These are phyloP conservation scores for Diaporthe aspalathi DNA, from an alignment of 2,329 filamentous ascomycete species.

Conservation along the genomic window DNA sequence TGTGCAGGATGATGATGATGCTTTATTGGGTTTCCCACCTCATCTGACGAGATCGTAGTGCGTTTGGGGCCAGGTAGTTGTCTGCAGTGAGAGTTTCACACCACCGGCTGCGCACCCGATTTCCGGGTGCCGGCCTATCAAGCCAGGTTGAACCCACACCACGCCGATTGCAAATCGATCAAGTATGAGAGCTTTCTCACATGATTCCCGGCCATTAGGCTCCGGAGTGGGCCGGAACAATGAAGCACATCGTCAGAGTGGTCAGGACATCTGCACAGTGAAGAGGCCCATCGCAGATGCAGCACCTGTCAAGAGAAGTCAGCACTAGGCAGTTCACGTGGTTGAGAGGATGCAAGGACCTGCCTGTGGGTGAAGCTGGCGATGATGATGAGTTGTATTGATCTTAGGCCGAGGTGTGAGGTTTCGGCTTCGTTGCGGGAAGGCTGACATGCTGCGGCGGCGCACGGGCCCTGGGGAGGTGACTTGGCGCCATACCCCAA, in stretches of 20 bases:
- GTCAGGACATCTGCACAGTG: not conserved
- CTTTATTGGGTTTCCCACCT: conserved; percentile 1
- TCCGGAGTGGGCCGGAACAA: conserved; percentile 9
- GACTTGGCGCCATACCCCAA: not conserved
- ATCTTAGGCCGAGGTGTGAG: conserved; percentile 27
- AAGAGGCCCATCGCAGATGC: not conserved
- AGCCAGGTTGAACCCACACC: conserved; percentile 36
- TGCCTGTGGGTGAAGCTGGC: conserved; percentile 16
- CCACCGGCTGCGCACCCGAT: conserved; percentile 33
- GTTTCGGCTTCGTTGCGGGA: conserved; percentile 26
- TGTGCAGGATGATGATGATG: not conserved
- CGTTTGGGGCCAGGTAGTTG: conserved; percentile 14
- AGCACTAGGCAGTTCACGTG: conserved; percentile 11
- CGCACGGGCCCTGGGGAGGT: not conserved
- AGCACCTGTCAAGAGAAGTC: conserved; percentile 14
- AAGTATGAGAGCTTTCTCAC: conserved; percentile 12
- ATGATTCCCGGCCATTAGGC: conserved; percentile 3
- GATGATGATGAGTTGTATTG: conserved; percentile 22
- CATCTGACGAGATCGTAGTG: conserved; percentile 35
- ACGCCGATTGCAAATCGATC: conserved; percentile 11
- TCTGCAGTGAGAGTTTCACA: conserved; percentile 36
- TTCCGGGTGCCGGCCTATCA: conserved; percentile 7
- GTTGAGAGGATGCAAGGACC: conserved; percentile 4
- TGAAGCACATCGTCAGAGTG: conserved; percentile 18
- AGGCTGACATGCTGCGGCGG: conserved; percentile 16